Conservation (phyloP, 2,329 filamentous ascomycete species). For the Fusarium solani-melongenae region DNA sequence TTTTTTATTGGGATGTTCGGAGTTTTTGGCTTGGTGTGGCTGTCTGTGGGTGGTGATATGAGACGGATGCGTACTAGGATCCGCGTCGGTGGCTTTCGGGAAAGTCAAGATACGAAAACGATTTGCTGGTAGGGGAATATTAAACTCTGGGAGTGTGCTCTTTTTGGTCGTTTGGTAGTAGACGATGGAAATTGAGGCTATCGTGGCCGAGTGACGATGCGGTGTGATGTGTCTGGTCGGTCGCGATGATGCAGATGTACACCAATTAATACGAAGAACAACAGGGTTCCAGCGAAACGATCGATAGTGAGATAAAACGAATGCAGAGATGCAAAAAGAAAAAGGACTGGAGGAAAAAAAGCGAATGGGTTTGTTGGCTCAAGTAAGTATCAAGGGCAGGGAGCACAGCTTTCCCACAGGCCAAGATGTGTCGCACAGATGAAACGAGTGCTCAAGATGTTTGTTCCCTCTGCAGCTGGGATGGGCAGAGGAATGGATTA, state of each 20-base stretch:
- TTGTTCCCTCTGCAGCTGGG: slow-evolving; percentile 21
- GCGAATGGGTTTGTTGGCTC: slow-evolving; percentile 15
- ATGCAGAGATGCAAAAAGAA: neutral
- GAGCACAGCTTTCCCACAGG: slow-evolving; percentile 41
- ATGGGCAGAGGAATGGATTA: slow-evolving; percentile 13
- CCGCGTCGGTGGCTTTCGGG: neutral
- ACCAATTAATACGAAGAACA: slow-evolving; percentile 6
- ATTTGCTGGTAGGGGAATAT: slow-evolving; percentile 17
- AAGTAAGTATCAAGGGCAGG: slow-evolving; percentile 28
- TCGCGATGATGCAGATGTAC: slow-evolving; percentile 3
- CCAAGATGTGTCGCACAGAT: slow-evolving; percentile 32
- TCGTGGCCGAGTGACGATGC: slow-evolving; percentile 14
- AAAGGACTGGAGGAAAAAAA: slow-evolving; percentile 8
- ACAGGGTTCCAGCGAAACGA: neutral
- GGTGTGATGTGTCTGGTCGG: neutral
- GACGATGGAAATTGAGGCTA: slow-evolving; percentile 17
- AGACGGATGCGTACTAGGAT: slow-evolving; percentile 9
- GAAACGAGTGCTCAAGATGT: slow-evolving; percentile 36
- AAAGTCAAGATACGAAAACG: slow-evolving; percentile 10
- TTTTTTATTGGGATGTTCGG: slow-evolving; percentile 14
- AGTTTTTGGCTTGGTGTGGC: neutral
- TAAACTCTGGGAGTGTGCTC: neutral
- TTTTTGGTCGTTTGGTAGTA: neutral
- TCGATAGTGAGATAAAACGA: neutral
- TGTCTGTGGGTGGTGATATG: neutral